Evolutionary conservation across 1,284 basidiomycete species (phyloP), one percentile per base, ranked within the genome.

Genomic region (Fomitopsis betulina): DNA sequence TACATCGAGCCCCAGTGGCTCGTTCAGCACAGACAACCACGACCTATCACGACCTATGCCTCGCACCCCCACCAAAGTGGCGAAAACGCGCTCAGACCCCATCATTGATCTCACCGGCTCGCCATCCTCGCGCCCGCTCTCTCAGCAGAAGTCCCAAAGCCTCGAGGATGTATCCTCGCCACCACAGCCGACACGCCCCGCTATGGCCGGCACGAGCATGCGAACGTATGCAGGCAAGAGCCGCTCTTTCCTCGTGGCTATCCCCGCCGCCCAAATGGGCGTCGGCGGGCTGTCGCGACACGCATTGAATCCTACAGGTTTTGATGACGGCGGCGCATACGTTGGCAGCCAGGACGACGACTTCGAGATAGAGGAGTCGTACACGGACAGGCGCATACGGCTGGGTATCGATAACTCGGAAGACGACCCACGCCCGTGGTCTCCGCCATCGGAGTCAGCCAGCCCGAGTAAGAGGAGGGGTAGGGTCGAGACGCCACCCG

Each of bases 341-440:
- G 62, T 60, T 8, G 63, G 63, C 21, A 64, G 61, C 37, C 77
- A 81, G 30, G 79, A 80, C n/a, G 81, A 84, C 27, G 83, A 84
- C 47, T 73, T 79, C n/a, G 77, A 81, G 13, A 70, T 73, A 13
- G 79, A 82, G 27, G 89, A 89, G 65, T 89, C 87, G 0, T 91
- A 91, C 61, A 73, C 82, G 6, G 83, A 86, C 54, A 71, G 91
- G 37, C 81, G 89, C 17, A 73, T 75, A 23, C 80, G 88, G 15
- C 90, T 85, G 86, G 89, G 89, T 3, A 83, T 91, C 0, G 89
- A 91, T 64, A 77, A 82, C 51, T 86, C 86, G 1, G 87, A 90
- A 65, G 87, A 87, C 60, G 85, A 88, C 60, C 82, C 81, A 5
- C 77, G 75, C 45, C 76, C 73, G 7, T 60, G 61, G n/a, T 66